Evolutionary conservation across 805 yeast genomes (phyloP).

Genomic region (Candida boleticola): DNA sequence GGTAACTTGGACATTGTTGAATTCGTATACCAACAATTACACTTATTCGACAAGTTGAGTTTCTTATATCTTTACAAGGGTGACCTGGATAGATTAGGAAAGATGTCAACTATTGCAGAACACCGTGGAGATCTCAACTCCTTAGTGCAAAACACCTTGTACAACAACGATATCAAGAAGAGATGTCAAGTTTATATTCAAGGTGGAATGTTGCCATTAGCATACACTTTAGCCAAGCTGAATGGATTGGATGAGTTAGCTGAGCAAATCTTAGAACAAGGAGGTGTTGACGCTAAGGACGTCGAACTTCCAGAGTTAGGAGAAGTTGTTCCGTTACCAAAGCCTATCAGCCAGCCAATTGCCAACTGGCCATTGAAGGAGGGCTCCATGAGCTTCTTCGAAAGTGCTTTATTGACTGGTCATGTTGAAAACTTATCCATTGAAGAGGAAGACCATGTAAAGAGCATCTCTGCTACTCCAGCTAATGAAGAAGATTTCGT

Average conservation of each 20-base stretch:
- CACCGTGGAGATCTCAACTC: constrained; percentile 79
- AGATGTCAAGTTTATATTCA: constrained; percentile 72
- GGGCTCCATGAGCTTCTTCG: constrained; percentile 75
- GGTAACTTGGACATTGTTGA: constrained; percentile 88
- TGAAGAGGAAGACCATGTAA: constrained; percentile 30
- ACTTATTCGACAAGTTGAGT: constrained; percentile 82
- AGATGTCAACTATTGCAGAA: constrained; percentile 89
- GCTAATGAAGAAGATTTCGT: constrained; percentile 18
- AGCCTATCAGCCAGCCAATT: constrained; percentile 44
- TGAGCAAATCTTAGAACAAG: constrained; percentile 62
- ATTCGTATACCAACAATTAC: constrained; percentile 82
- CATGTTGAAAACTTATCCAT: constrained; percentile 59
- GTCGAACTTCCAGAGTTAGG: constrained; percentile 61
- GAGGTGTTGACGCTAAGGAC: constrained; percentile 62
- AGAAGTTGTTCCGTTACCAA: constrained; percentile 41
- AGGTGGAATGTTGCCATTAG: constrained; percentile 82
- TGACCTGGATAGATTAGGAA: constrained; percentile 66
- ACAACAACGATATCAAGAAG: constrained; percentile 69
- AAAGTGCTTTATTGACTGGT: constrained; percentile 68
- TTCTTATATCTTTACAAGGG: constrained; percentile 87
- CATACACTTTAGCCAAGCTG: constrained; percentile 88
- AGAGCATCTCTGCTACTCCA: constrained; percentile 15
- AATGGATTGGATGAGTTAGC: constrained; percentile 80
- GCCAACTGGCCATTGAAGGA: constrained; percentile 82
- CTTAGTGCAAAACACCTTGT: constrained; percentile 78